phyloP scores from a whole-genome alignment of 176 grass and related monocot genomes.

The Bonia amplexicaulis region DNA sequence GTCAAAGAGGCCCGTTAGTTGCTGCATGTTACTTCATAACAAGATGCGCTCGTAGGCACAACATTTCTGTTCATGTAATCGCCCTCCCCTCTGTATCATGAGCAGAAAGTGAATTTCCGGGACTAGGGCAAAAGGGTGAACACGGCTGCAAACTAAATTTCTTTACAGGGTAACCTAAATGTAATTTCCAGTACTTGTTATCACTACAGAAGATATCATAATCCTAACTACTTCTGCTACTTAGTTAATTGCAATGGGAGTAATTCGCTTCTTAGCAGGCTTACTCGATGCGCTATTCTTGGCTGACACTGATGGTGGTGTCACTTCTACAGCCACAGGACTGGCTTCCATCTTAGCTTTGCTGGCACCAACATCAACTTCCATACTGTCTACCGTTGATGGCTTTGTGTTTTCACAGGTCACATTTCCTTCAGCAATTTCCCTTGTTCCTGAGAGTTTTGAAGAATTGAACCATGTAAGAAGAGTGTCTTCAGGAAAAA shows the following conservation, averaged over 20 bases:
- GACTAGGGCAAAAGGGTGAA: neutral
- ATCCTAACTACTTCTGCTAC: slow-evolving; percentile 27
- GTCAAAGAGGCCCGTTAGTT: neutral
- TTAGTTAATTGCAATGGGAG: slow-evolving; percentile 66
- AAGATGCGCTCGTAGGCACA: neutral
- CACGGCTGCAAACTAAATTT: slow-evolving; percentile 5
- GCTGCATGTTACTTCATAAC: neutral
- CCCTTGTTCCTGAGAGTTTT: slow-evolving; percentile 37
- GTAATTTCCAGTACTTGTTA: slow-evolving; percentile 3
- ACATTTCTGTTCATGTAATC: neutral
- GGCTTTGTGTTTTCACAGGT: neutral
- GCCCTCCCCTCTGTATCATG: neutral
- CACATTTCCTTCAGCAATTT: slow-evolving; percentile 41
- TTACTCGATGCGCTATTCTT: slow-evolving; percentile 50
- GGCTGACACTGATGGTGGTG: neutral
- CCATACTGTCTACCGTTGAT: slow-evolving; percentile 35
- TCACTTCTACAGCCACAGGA: slow-evolving; percentile 24
- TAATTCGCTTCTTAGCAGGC: slow-evolving; percentile 73
- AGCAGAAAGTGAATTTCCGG: neutral
- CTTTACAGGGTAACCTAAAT: slow-evolving; percentile 40
- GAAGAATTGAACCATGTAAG: slow-evolving; percentile 5
- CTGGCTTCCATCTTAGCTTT: slow-evolving; percentile 31
- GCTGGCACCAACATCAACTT: slow-evolving; percentile 36
- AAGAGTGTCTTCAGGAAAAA: neutral
- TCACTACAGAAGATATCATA: slow-evolving; percentile 25